Percentiles rank a stretch among this genome's conserved stretches.
phyloP scores from a whole-genome alignment of 2,329 filamentous ascomycete species.

The Colletotrichum tropicicola region DNA sequence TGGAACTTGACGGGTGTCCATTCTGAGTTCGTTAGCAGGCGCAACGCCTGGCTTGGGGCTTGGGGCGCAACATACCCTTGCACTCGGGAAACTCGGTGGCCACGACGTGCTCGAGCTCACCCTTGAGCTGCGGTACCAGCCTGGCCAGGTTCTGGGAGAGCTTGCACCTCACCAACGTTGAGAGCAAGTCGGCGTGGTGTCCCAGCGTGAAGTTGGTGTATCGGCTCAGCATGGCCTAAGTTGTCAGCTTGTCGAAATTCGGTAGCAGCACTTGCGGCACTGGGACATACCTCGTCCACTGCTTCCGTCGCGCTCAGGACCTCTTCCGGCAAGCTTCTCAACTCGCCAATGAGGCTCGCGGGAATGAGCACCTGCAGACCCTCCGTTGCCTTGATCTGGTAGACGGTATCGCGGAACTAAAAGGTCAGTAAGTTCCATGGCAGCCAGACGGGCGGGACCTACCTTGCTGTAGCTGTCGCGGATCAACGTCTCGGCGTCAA shows the following conservation, averaged over 20 bases:
- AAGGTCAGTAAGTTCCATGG: background rate
- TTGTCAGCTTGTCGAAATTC: background rate
- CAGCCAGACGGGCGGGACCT: background rate
- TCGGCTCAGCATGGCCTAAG: conserved; percentile 58
- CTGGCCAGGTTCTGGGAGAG: conserved; percentile 57
- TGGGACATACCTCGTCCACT: conserved; percentile 51
- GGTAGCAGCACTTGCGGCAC: background rate
- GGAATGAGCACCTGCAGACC: conserved; percentile 58
- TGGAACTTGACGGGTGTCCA: conserved; percentile 65
- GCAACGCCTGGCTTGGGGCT: background rate
- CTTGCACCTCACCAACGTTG: conserved; percentile 54
- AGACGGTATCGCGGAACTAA: conserved; percentile 58
- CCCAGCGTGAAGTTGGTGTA: conserved; percentile 61
- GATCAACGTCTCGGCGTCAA: conserved; percentile 56
- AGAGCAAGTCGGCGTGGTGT: conserved; percentile 53
- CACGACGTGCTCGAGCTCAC: conserved; percentile 56
- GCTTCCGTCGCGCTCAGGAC: conserved; percentile 58
- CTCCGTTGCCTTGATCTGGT: conserved; percentile 61
- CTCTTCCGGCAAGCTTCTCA: conserved; percentile 58
- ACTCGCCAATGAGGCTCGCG: conserved; percentile 51
- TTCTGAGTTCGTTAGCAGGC: conserved; percentile 44
- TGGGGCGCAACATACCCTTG: conserved; percentile 42
- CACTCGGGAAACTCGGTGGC: conserved; percentile 58
- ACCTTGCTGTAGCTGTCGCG: conserved; percentile 60
- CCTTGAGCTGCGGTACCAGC: conserved; percentile 54